Evolutionary conservation across 805 yeast species (phyloP), one percentile per base, ranked within the genome.

Genomic region (Isabelozyma pseudorhagii): DNA sequence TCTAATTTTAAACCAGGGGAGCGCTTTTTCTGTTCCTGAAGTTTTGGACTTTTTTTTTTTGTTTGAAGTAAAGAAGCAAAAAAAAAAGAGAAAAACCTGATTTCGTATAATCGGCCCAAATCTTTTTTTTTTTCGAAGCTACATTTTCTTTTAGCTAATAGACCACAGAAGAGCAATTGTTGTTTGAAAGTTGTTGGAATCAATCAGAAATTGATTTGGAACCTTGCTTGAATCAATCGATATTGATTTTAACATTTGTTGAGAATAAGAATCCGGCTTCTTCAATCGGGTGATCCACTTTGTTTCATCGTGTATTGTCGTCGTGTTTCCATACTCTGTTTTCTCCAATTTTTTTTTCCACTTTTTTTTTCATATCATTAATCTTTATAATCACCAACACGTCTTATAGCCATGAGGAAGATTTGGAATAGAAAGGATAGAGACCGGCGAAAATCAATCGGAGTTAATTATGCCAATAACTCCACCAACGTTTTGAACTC

Each of bases 391-490:
- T 15, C 15, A 11, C 38, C 8, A 31, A 36, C 34, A 7, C 8
- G 13, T 15, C 39, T 15, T 29, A 11, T 29, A 15, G 38, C 17
- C 40, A 62, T 63, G 67, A 62, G 66, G 54, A 63, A 63, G 56
- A 63, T 63, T 55, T 63, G 66, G 66, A 38, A 49, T 14, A 58
- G 65, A 55, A 63, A 54, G 53, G 67, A 62, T 45, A 55, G 54
- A 49, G 67, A 62, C 38, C 60, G 58, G 52, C 54, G 67, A 28
- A 56, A 58, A 50, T 31, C 36, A 31, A 31, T 31, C 8, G 36
- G 36, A 4, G 36, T 31, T 8, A 31, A 31, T 31, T 31, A 31
- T 8, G 36, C n/a, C n/a, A 10, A 9, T 8, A 31, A 31, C 36
- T 2, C 28, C 13, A 34, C 47, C 44, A 38, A 15, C 42, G 17